phyloP scores from a whole-genome alignment of 169 alveolate genomes.

The Eimeria tenella region DNA sequence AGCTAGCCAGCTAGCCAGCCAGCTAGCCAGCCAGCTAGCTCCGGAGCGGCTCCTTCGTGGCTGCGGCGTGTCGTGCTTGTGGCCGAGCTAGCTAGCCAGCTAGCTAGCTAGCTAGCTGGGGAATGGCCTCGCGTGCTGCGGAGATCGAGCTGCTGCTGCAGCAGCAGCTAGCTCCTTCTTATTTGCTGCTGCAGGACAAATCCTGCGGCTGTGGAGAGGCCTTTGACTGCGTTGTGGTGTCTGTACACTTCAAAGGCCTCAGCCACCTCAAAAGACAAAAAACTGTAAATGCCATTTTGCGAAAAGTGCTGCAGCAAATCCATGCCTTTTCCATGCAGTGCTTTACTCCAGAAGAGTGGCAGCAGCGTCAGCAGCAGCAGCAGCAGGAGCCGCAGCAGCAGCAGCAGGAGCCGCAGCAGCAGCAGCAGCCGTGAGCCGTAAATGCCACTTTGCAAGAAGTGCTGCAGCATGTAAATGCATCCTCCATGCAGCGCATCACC shows the following conservation, averaged over 20 bases:
- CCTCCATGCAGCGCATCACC: conserved; percentile 70
- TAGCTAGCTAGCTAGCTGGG: too few species aligned
- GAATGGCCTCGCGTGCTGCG: not conserved
- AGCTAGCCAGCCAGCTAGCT: too few species aligned
- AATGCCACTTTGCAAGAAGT: conserved; percentile 38
- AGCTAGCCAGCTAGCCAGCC: too few species aligned
- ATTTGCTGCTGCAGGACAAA: conserved; percentile 44
- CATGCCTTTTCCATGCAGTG: conserved; percentile 79
- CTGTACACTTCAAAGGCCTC: conserved; percentile 41
- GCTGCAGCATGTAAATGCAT: conserved; percentile 69
- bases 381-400: too few species aligned
- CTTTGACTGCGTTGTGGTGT: conserved; percentile 59
- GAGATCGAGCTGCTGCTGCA: conserved; percentile 52
- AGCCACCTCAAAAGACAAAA: conserved; percentile 59
- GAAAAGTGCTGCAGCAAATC: conserved; percentile 40
- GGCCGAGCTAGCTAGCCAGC: not conserved
- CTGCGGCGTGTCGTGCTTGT: not conserved
- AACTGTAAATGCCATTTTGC: conserved; percentile 58
- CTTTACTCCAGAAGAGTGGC: conserved; percentile 74
- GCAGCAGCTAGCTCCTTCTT: conserved; percentile 19
- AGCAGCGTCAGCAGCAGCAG: not conserved
- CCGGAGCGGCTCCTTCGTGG: not conserved
- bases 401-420: too few species aligned
- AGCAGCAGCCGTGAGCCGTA: not conserved
- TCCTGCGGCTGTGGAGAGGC: conserved; percentile 77